Evolutionary conservation across 129 eudicot species (phyloP), one percentile per base, ranked within the genome.

Genomic region (Flaveria brownii): DNA sequence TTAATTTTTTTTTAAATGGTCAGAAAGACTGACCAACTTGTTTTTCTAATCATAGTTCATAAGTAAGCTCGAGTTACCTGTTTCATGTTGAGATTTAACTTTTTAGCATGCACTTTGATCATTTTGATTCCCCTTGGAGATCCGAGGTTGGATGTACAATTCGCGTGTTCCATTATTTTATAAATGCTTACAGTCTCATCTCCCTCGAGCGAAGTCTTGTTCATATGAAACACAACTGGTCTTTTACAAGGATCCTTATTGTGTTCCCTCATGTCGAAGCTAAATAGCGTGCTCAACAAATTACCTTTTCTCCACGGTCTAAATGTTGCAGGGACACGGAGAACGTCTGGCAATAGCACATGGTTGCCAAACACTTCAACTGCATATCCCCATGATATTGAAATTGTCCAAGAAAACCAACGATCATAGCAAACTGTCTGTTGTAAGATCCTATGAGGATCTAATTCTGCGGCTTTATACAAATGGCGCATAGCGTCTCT

Each of bases 321-420:
- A 18, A 86, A 93, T 5, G 95, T 90, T 72, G 84, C 88, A n/a
- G 84, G 89, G 2, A 79, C 80, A 8, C 89, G 92, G 43, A 90
- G 81, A 17, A 74, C 89, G n/a, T 90, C 95, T 0, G 88, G 82
- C 68, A 93, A 64, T 6, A 78, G 81, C 16, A 90, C 82, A 28
- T 85, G 86, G 41, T 23, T 70, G 2, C 82, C 84, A 60, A 85
- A 86, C 0, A 93, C 84, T 77, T 93, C 89, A 1, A 90, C 74
- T 0, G 92, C 88, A 26, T 90, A 93, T 8, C 98, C 98, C 98
- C 98, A 93, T 6, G 98, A 90, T 14, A 93, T 78, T 1, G 98
- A 93, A n/a, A 93, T 80, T 2, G 98, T 90, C 98, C 95, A 93
- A 25, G 88, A 85, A 80, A 81, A 93, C 97, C 92, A 87, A 26